These are phyloP conservation scores for Fusarium mangiferae DNA, from an alignment of 2,329 filamentous ascomycete species.

Conservation along the genomic window DNA sequence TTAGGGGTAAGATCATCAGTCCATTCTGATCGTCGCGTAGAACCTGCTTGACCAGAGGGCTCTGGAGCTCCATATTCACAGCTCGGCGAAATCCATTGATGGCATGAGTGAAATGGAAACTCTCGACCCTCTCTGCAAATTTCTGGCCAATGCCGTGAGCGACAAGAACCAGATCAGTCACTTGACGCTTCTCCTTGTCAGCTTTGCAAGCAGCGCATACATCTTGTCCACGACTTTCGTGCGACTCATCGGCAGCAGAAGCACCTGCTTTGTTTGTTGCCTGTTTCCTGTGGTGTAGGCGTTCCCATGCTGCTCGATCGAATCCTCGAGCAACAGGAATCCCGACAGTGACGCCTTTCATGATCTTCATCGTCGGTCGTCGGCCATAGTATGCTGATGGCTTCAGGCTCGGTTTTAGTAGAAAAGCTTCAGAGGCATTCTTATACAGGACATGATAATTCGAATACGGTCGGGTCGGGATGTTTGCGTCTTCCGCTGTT, in stretches of 20 bases:
- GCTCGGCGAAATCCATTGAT: slow-evolving; percentile 90
- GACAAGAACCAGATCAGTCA: slow-evolving; percentile 89
- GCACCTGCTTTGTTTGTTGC: slow-evolving; percentile 44
- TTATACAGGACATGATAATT: slow-evolving; percentile 90
- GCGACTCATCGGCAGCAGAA: slow-evolving; percentile 44
- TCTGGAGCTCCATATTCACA: slow-evolving; percentile 85
- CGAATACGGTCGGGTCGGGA: slow-evolving; percentile 68
- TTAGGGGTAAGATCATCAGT: slow-evolving; percentile 93
- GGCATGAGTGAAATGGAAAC: slow-evolving; percentile 96
- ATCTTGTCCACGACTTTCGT: slow-evolving; percentile 43
- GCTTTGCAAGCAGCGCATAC: slow-evolving; percentile 69
- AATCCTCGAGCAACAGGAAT: slow-evolving; percentile 92
- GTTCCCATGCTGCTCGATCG: slow-evolving; percentile 79
- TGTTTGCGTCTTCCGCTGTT: slow-evolving; percentile 50
- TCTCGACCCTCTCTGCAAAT: slow-evolving; percentile 91
- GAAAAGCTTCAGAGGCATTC: slow-evolving; percentile 78
- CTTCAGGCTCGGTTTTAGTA: slow-evolving; percentile 85
- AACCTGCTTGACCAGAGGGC: slow-evolving; percentile 76
- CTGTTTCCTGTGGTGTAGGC: slow-evolving; percentile 66
- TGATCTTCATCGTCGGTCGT: slow-evolving; percentile 83
- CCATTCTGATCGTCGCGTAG: slow-evolving; percentile 83
- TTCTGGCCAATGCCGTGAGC: slow-evolving; percentile 98
- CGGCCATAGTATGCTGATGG: slow-evolving; percentile 88
- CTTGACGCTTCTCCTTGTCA: slow-evolving; percentile 72
- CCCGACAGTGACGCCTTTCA: slow-evolving; percentile 84